Conservation (phyloP, 139 green algal species). For the Coelastrella sp. region DNA sequence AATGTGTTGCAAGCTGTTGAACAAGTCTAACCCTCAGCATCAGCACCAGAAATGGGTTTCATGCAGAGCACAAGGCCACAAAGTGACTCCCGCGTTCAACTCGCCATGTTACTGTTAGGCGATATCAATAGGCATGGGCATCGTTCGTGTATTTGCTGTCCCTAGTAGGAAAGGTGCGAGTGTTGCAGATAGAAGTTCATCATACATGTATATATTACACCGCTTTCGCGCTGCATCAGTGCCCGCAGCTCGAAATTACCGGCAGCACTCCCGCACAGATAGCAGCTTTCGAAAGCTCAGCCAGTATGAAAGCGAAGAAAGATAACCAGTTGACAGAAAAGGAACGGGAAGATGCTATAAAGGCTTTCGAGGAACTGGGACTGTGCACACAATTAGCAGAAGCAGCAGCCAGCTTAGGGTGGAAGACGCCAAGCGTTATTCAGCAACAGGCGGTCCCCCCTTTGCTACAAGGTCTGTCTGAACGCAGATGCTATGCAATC, state of each 20-base stretch:
- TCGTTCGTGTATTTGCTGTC: no score
- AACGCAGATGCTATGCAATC: neutral
- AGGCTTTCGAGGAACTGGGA: conserved; percentile 83
- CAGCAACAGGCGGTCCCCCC: conserved; percentile 89
- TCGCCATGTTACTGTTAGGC: neutral
- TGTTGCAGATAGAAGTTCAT: no score
- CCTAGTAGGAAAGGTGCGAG: no score
- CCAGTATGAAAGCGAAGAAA: neutral
- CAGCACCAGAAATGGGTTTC: no score
- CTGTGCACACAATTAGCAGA: conserved; percentile 87
- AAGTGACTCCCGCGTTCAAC: no score
- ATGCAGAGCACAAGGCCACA: no score
- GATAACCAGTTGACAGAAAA: conserved; percentile 50
- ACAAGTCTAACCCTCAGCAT: no score
- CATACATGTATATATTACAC: no score
- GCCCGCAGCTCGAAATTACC: neutral
- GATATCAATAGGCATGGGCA: neutral
- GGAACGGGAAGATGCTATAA: conserved; percentile 55
- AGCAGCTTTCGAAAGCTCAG: neutral
- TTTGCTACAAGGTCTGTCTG: conserved; percentile 70
- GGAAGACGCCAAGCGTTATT: conserved; percentile 87
- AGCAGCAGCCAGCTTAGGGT: conserved; percentile 83
- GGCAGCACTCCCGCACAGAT: neutral
- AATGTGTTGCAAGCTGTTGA: no score
- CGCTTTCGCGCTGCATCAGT: no score